Evolutionary conservation across 805 yeast species (phyloP).

Genomic region (Candida chauliodis): DNA sequence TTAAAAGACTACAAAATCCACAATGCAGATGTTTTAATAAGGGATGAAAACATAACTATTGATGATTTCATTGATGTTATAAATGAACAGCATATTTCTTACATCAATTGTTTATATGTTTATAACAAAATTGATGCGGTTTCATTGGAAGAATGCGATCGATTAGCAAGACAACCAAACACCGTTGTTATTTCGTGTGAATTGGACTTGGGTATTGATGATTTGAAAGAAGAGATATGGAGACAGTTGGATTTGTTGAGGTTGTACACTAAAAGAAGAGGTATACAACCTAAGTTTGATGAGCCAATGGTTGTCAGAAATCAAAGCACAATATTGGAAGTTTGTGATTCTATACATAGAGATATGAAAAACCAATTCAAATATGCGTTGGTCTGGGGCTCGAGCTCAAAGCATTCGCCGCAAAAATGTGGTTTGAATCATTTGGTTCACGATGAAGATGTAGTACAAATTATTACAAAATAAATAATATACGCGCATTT

Average conservation of each 20-base stretch:
- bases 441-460: constrained; percentile 87
- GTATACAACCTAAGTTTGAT: constrained; percentile 70
- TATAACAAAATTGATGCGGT: constrained; percentile 96
- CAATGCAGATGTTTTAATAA: constrained; percentile 86
- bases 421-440: constrained; percentile 93
- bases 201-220: constrained; percentile 78
- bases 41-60: constrained; percentile 85
- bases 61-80: constrained; percentile 91
- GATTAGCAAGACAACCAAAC: constrained; percentile 88
- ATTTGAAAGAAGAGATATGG: constrained; percentile 92
- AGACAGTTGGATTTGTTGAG: constrained; percentile 75
- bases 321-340: constrained; percentile 74
- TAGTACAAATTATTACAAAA: constrained; percentile 85
- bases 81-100: constrained; percentile 82
- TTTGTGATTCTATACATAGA: constrained; percentile 88
- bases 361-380: constrained; percentile 90
- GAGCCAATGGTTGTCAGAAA: constrained; percentile 91
- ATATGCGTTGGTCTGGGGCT: constrained; percentile 96
- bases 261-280: constrained; percentile 85
- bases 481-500: constrained; percentile 23
- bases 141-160: constrained; percentile 87
- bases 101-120: constrained; percentile 87
- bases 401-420: constrained; percentile 91
- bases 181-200: constrained; percentile 94
- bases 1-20: constrained; percentile 85